Conservation (phyloP, 2,329 filamentous ascomycete genomes). For the Penicillium sp. region DNA sequence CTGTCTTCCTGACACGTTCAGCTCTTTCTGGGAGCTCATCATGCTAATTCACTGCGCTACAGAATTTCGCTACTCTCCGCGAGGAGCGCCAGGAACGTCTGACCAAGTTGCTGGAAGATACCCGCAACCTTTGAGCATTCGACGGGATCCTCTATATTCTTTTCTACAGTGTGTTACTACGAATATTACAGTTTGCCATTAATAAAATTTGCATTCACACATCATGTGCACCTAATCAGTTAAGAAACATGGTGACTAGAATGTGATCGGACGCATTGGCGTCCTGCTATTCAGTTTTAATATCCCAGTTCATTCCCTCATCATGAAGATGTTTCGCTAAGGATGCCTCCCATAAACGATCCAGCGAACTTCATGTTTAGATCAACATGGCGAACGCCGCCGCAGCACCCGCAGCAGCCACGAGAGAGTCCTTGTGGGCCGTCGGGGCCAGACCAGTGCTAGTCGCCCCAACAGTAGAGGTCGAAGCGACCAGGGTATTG, state of each 20-base stretch:
- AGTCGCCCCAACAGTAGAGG: slow-evolving; percentile 27
- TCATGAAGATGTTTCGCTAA: background rate
- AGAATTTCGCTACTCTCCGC: slow-evolving; percentile 37
- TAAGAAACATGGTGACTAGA: background rate
- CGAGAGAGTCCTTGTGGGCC: slow-evolving; percentile 25
- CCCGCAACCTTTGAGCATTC: slow-evolving; percentile 11
- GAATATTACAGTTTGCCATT: background rate
- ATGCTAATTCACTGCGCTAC: slow-evolving; percentile 10
- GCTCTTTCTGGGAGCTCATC: background rate
- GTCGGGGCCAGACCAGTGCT: slow-evolving; percentile 23
- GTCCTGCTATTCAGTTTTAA: background rate
- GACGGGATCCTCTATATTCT: background rate
- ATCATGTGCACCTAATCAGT: background rate
- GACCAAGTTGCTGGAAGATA: slow-evolving; percentile 24
- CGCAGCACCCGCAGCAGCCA: slow-evolving; percentile 32
- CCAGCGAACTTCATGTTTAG: slow-evolving; percentile 11
- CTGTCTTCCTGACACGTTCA: background rate
- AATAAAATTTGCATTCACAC: background rate
- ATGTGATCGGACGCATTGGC: background rate
- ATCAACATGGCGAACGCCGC: slow-evolving; percentile 32
- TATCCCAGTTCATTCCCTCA: background rate
- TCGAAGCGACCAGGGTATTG: slow-evolving; percentile 10
- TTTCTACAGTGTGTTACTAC: slow-evolving; percentile 6
- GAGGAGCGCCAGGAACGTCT: slow-evolving; percentile 36
- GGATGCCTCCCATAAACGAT: background rate